Base-by-base conservation (phyloP, 73 alveolate genomes). In the Stentor coeruleus region DNA sequence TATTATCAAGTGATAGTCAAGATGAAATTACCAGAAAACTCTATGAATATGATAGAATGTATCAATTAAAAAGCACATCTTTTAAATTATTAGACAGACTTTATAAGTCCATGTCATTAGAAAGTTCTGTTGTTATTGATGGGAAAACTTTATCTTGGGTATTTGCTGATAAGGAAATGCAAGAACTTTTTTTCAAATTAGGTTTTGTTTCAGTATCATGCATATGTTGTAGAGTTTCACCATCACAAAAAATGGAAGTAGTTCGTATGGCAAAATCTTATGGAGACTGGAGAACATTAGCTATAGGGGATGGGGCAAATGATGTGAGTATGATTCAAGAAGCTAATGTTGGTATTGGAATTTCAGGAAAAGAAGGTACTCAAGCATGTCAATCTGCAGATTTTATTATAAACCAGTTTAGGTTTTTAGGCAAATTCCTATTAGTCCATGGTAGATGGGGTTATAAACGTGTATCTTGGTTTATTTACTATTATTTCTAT, bases 381-480 rank as follows among this genome's bases (percentile, higher is more conserved):
- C 95, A 97, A 85, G 99, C 99, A 0, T 98, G 95, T 14, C 83
- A 98, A 37, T 82, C 97, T 26, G 95, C 98, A 3, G 99, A 97
- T 87, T 94, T 87, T 77, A 93, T 98, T 0, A 88, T 97, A 31
- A 95, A 96, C 40, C 93, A 97, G 84, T 97, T 97, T 84, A 66
- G 94, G 84, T 94, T 85, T 76, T 83, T 97, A 57, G 93, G 93
- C 81, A 95, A 94, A 83, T 77, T 97, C 75, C 81, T 97, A 6
- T 87, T 97, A 59, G 93, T 89, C 49, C 98, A 97, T 91, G 99
- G 99, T 30, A 89, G 98, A 87, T 91, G 94, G 88, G 98, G 97
- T 59, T 97, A 97, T 88, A 81, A 87, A 6, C 90, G 98, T 87
- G 95, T 97, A 59, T 86, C 98, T 3, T 91, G 88, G 85, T 92